Percentiles rank a stretch among this genome's conserved stretches.
Conservation (phyloP, 306 rosid genomes). For the Gillenia trifoliata region DNA sequence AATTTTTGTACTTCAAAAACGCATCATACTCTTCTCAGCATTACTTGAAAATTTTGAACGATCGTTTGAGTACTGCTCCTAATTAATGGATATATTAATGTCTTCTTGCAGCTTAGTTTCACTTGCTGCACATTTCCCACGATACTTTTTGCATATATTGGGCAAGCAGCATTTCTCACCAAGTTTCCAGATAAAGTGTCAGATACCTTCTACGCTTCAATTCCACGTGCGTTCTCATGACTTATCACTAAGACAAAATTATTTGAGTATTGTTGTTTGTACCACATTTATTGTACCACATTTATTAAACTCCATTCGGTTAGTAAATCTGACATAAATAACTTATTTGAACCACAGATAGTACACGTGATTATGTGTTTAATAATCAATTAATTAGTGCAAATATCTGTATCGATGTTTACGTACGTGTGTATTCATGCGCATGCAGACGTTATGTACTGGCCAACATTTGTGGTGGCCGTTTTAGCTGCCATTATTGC, state of each 20-base stretch:
- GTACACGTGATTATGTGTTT: too few relatives aligned
- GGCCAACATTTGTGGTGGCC: slow-evolving; percentile 82
- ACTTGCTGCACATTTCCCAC: slow-evolving; percentile 45
- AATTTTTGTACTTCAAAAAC: neutral
- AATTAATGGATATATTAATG: neutral
- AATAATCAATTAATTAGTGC: too few relatives aligned
- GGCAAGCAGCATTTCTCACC: slow-evolving; percentile 57
- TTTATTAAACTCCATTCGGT: too few relatives aligned
- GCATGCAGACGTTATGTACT: slow-evolving; percentile 43
- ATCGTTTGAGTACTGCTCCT: too few relatives aligned
- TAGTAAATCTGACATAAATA: too few relatives aligned
- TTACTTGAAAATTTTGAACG: too few relatives aligned
- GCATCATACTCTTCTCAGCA: too few relatives aligned
- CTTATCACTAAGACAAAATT: neutral
- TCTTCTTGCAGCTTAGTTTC: slow-evolving; percentile 44
- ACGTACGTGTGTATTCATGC: neutral
- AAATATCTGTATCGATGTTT: too few relatives aligned
- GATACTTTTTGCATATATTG: slow-evolving; percentile 30
- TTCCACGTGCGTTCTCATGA: slow-evolving; percentile 30
- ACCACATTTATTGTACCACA: too few relatives aligned
- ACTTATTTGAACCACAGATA: too few relatives aligned
- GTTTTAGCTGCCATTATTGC: slow-evolving; percentile 75
- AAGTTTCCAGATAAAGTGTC: slow-evolving; percentile 35
- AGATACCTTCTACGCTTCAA: slow-evolving; percentile 45
- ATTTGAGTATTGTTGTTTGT: too few relatives aligned